phyloP scores from a whole-genome alignment of 768 basidiomycete genomes.

The Neoboletus subvelutipes region DNA sequence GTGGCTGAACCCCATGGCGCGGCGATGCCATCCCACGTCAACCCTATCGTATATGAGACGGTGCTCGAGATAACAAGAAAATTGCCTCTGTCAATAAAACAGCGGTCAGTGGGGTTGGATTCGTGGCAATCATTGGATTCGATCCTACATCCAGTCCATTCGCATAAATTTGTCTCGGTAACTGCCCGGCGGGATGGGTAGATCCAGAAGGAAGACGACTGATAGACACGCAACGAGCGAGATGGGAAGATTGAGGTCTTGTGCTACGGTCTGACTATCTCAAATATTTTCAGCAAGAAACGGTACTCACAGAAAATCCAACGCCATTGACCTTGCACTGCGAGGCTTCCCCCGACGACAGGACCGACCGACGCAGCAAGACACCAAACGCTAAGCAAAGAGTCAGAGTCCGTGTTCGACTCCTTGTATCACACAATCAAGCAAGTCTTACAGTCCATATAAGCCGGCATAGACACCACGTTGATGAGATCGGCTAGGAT shows the following conservation, averaged over 20 bases:
- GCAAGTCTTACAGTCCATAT: slow-evolving; percentile 32
- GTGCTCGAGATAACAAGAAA: slow-evolving; percentile 39
- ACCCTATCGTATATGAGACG: slow-evolving; percentile 36
- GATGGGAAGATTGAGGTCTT: slow-evolving; percentile 44
- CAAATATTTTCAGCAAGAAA: background rate
- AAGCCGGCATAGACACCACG: slow-evolving; percentile 42
- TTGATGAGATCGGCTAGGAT: slow-evolving; percentile 47
- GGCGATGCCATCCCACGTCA: slow-evolving; percentile 49
- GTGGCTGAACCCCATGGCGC: slow-evolving; percentile 42
- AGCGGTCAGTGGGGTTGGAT: background rate
- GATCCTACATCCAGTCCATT: slow-evolving; percentile 46
- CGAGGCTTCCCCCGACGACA: slow-evolving; percentile 37
- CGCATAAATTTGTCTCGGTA: slow-evolving; percentile 36
- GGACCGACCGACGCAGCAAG: slow-evolving; percentile 38
- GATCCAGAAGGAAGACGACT: slow-evolving; percentile 32
- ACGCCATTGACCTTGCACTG: slow-evolving; percentile 35
- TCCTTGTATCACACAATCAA: background rate
- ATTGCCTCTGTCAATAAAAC: slow-evolving; percentile 38
- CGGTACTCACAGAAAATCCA: slow-evolving; percentile 40
- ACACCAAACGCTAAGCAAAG: slow-evolving; percentile 31
- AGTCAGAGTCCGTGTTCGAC: background rate
- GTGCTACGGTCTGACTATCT: background rate
- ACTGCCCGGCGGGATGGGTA: slow-evolving; percentile 35
- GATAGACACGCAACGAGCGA: slow-evolving; percentile 29
- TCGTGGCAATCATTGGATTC: background rate